Evolutionary conservation across 129 eudicot species (phyloP), one percentile per base, ranked within the genome.

Genomic region (Apium graveolens): DNA sequence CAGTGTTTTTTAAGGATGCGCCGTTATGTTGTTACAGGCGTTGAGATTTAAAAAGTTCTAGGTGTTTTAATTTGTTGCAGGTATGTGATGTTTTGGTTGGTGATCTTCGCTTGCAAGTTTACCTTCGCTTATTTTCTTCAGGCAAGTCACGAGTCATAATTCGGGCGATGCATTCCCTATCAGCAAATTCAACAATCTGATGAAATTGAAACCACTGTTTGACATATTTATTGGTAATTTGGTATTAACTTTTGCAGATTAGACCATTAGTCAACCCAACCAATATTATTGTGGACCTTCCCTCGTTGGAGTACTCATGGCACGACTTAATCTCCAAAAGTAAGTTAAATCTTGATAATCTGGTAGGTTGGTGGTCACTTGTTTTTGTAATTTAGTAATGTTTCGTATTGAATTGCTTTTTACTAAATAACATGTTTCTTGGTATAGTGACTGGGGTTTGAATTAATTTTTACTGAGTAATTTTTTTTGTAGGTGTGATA

Each of bases 121-220:
- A 83, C 92, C 1, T 95, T 95, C 77, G 91, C 99, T 35, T 95
- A 95, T 83, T 95, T 95, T 80, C 96, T 95, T 74, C 99, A 95
- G 96, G 99, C 78, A 80, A 95, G 97, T 76, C 46, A 46, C 83
- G 29, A 32, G 78, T 70, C 73, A 71, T 73, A 41, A 21, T 81
- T 57, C 74, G 37, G n/a, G 75, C 26, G 57, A 35, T 76, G 77
- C 39, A 27, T 38, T 76, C 76, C 76, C 32, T 70, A 38, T 73
- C 70, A 26, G 70, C 44, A 10, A 46, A 3, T 41, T 70, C 6
- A 39, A 29, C 27, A 63, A 16, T 68, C 65, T 38, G 32, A 26
- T 79, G 53, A 75, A 49, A 5, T 20, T 71, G 14, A 35, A 27
- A 35, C 63, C 37, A 43, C 9, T 41, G 51, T 49, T 17, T 77